Conservation (phyloP, 2,329 filamentous ascomycete genomes). For the Talaromyces pinophilus region DNA sequence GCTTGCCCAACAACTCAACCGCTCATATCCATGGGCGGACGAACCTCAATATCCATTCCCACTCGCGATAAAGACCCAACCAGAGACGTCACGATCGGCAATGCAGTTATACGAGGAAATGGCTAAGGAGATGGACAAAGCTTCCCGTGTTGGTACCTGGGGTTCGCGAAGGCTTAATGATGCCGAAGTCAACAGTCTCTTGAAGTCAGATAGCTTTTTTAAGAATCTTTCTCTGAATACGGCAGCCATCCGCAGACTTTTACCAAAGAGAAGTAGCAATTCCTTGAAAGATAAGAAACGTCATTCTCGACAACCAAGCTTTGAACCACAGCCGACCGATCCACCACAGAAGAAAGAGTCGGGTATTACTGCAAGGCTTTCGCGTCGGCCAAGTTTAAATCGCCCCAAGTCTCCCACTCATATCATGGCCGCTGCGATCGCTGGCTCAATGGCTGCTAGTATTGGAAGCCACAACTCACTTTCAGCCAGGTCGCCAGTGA, state of each 20-base stretch:
- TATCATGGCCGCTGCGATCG: conserved; percentile 46
- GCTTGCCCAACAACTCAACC: conserved; percentile 40
- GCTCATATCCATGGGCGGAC: conserved; percentile 54
- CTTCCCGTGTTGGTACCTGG: conserved; percentile 58
- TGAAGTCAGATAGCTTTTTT: conserved; percentile 48
- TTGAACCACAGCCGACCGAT: conserved; percentile 29
- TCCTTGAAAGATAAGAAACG: conserved; percentile 50
- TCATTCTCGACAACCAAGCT: conserved; percentile 34
- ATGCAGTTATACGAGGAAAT: conserved; percentile 55
- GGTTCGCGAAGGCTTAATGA: conserved; percentile 55
- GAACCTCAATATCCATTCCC: conserved; percentile 34
- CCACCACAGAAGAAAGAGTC: conserved; percentile 33
- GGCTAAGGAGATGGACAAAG: conserved; percentile 55
- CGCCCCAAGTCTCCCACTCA: conserved; percentile 44
- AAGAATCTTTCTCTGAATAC: conserved; percentile 44
- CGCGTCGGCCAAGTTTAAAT: conserved; percentile 42
- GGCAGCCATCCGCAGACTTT: conserved; percentile 44
- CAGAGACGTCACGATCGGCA: conserved; percentile 57
- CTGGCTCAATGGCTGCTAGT: conserved; percentile 46
- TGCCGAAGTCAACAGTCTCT: conserved; percentile 52
- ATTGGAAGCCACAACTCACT: conserved; percentile 60
- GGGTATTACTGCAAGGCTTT: conserved; percentile 33
- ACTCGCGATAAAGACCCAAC: conserved; percentile 44
- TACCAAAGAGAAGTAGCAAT: conserved; percentile 46
- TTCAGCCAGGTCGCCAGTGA: conserved; percentile 46